These are phyloP conservation scores for Sabuloglossum arenarium DNA, from an alignment of 495 filamentous ascomycete genomes.

Conservation along the genomic window DNA sequence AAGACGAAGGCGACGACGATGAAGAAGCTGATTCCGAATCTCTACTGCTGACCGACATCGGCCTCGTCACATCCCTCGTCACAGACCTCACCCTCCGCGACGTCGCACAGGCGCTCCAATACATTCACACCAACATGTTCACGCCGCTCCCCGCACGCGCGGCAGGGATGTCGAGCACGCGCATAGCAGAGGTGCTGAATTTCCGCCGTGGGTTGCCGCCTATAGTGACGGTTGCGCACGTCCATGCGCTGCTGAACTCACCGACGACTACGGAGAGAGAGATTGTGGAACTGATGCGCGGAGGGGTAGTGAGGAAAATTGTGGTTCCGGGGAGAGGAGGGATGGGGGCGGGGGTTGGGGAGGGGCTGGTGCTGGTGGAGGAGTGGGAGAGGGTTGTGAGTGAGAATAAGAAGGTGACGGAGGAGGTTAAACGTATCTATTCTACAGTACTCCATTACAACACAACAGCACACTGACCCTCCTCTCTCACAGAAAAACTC, in stretches of 20 bases:
- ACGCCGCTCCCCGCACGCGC: slow-evolving; percentile 36
- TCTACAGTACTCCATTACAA: not conserved
- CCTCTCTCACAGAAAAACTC: slow-evolving; percentile 26
- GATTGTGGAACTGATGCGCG: slow-evolving; percentile 37
- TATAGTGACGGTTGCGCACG: slow-evolving; percentile 46
- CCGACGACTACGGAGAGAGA: slow-evolving; percentile 56
- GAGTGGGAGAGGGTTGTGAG: slow-evolving; percentile 40
- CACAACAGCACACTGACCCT: not conserved
- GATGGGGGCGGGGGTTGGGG: slow-evolving; percentile 41
- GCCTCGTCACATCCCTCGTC: slow-evolving; percentile 28
- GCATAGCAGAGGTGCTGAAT: slow-evolving; percentile 50
- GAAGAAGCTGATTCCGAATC: not conserved
- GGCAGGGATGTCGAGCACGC: slow-evolving; percentile 52
- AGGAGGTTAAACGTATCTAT: slow-evolving; percentile 24
- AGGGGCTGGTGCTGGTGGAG: slow-evolving; percentile 41
- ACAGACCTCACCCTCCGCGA: slow-evolving; percentile 34
- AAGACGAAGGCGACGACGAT: not conserved
- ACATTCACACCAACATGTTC: slow-evolving; percentile 46
- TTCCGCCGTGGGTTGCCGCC: slow-evolving; percentile 44
- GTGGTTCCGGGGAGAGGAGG: slow-evolving; percentile 44
- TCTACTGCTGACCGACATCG: slow-evolving; percentile 26
- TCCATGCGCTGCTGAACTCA: slow-evolving; percentile 42
- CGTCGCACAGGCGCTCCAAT: slow-evolving; percentile 40
- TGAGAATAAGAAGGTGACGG: slow-evolving; percentile 21
- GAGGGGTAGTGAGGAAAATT: slow-evolving; percentile 41